Evolutionary conservation across 2,329 filamentous ascomycete genomes (phyloP).

Genomic region (Cucurbitaria berberidis): DNA sequence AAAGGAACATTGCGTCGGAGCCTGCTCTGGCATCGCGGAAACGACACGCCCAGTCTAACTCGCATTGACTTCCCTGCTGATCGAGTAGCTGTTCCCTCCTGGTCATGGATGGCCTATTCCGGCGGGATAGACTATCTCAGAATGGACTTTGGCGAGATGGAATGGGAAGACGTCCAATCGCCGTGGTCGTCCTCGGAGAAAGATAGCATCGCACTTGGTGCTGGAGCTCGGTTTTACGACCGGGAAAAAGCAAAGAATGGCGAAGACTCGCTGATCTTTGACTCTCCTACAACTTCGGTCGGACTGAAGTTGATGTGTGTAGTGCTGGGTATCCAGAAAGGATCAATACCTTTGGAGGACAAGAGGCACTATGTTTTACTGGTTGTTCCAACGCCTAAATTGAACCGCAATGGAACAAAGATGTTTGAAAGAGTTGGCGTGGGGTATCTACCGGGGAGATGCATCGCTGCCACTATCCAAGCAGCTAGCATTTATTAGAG

Average conservation of each 20-base stretch:
- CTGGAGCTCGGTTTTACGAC: neutral
- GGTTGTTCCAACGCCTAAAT: neutral
- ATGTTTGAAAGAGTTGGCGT: neutral
- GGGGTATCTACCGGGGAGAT: slow-evolving; percentile 2
- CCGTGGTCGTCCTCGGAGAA: neutral
- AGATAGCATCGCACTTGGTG: neutral
- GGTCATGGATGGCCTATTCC: slow-evolving; percentile 24
- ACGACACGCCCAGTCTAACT: neutral
- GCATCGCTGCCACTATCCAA: too few relatives aligned
- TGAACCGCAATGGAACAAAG: neutral
- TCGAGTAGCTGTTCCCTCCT: slow-evolving; percentile 6
- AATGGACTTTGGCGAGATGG: slow-evolving; percentile 3
- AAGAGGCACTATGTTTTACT: slow-evolving; percentile 1
- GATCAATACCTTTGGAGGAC: neutral
- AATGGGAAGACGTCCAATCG: slow-evolving; percentile 20
- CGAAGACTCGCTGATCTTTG: neutral
- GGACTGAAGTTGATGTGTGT: neutral
- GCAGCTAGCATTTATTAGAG: too few relatives aligned
- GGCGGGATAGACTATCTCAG: slow-evolving; percentile 23
- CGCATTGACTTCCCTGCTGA: slow-evolving; percentile 7
- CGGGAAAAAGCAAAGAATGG: neutral
- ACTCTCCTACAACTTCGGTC: neutral
- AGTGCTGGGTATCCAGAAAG: neutral
- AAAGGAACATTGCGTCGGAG: slow-evolving; percentile 15
- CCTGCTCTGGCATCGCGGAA: slow-evolving; percentile 10